phyloP scores from a whole-genome alignment of 2,329 filamentous ascomycete genomes.

The Seiridium unicorne region DNA sequence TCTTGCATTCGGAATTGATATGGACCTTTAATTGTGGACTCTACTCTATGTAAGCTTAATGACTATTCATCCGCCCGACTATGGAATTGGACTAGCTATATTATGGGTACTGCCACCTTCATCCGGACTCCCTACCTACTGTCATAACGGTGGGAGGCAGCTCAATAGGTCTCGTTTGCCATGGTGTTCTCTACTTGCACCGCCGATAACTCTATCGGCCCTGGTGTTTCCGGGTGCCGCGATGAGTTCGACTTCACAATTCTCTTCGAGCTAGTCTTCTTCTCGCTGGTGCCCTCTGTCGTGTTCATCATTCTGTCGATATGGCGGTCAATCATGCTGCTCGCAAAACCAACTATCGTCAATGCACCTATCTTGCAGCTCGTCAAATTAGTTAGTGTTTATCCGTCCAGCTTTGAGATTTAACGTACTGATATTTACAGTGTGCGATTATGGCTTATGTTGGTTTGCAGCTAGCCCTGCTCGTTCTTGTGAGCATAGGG shows the following conservation, averaged over 20 bases:
- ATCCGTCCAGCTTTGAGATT: neutral
- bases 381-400: slow-evolving; percentile 27
- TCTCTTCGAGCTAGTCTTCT: slow-evolving; percentile 44
- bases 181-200: slow-evolving; percentile 15
- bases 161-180: neutral
- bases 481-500: slow-evolving; percentile 8
- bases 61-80: no score
- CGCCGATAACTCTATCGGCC: slow-evolving; percentile 40
- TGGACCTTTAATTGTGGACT: no score
- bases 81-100: no score
- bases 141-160: no score
- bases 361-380: slow-evolving; percentile 31
- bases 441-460: slow-evolving; percentile 10
- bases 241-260: slow-evolving; percentile 51
- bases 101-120: no score
- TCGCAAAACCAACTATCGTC: slow-evolving; percentile 30
- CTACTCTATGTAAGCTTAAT: no score
- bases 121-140: no score
- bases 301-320: slow-evolving; percentile 35
- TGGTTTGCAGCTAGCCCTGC: slow-evolving; percentile 8
- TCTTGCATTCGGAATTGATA: no score
- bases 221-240: slow-evolving; percentile 42
- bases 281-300: slow-evolving; percentile 40
- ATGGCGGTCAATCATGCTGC: slow-evolving; percentile 30
- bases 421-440: slow-evolving; percentile 4